Base-by-base conservation (phyloP, 2,329 filamentous ascomycete species). In the Calonectria crousiana region DNA sequence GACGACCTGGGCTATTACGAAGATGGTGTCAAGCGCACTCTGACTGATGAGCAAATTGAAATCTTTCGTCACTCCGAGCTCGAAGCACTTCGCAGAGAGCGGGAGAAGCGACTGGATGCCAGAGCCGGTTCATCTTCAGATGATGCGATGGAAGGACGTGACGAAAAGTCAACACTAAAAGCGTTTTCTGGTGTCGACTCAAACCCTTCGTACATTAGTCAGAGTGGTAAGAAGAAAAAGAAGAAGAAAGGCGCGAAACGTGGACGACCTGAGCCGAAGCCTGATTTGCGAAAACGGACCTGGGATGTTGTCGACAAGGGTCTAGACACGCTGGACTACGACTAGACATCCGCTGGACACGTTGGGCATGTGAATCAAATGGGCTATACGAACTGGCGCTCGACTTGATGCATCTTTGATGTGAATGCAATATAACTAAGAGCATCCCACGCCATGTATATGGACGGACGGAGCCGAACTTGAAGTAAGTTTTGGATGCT, bases 51-150 rank as follows among this genome's bases (percentile, higher is more conserved):
- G 79, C 95, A 98, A 86, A 95, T 98, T 78, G 91, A 92, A 68
- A 96, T 98, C 75, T 98, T 98, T 83, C 90, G 96, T 75, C 95
- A 97, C 82, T 96, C 94, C 2, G 96, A 98, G 84, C 90, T 98
- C 28, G 93, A 97, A 81, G 85, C 91, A 16, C 86, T 98, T 49
- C 87, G 94, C 32, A 91, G 91, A 75, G 87, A 89, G 74, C 82
- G 84, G 66, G 84, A 85, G 52, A 87, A 83, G 72, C 83, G 80
- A 23, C 26, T 65, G 1, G 30, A 47, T 23, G 20, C 51, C 16
- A 76, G 73, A 51, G 53, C 51, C 53, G 53, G 47, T 18, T 53
- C 65, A 20, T 67, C 76, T 16, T 74, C 76, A 9, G 71, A 77
- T 49, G 78, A 81, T 26, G 38, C 69, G 8, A 76, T 72, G 64